Evolutionary conservation across 148 eudicot species (phyloP), one percentile per base, ranked within the genome.

Genomic region (Vaccinium vitisidaea): DNA sequence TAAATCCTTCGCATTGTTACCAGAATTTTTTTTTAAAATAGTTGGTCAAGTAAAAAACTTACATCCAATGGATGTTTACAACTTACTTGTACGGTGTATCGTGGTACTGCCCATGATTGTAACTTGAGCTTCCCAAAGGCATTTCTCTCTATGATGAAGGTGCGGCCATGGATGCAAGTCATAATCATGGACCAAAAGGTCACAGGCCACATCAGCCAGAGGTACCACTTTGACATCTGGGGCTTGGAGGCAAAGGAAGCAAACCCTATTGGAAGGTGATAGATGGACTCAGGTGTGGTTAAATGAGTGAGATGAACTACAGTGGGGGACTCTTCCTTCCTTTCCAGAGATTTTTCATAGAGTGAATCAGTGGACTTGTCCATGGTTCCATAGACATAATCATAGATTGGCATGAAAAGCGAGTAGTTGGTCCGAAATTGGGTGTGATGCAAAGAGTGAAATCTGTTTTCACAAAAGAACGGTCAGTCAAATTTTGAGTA

Each of bases 61-160:
- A 2, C 23, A 23, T 30, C 74, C 74, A 69, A 69, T 16, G 1
- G 23, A 43, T 59, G 39, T 32, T 54, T 79, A 16, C 0, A 79
- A n/a, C 19, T 82, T 87, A 90, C 92, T 83, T 90, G 91, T 15
- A 89, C 16, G 23, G 32, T 88, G 85, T 88, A 92, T 76, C 90
- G 86, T 63, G 94, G 94, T 6, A 92, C 59, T 3, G 83, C 88
- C 94, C 94, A 92, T 2, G 90, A 77, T 56, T 92, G 94, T 71
- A 92, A 36, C 48, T 86, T 92, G 81, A 89, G 88, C 80, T 85
- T 92, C n/a, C 80, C 89, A 65, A 92, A 82, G 73, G 74, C 50
- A 82, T 92, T 92, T 80, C 89, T 88, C 86, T 92, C 92, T 0
- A 61, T 79, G 23, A 88, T 21, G 49, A 86, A 89, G 77, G 85